Evolutionary conservation across 331 rosid genomes (phyloP).

Genomic region (Quercus lobata): DNA sequence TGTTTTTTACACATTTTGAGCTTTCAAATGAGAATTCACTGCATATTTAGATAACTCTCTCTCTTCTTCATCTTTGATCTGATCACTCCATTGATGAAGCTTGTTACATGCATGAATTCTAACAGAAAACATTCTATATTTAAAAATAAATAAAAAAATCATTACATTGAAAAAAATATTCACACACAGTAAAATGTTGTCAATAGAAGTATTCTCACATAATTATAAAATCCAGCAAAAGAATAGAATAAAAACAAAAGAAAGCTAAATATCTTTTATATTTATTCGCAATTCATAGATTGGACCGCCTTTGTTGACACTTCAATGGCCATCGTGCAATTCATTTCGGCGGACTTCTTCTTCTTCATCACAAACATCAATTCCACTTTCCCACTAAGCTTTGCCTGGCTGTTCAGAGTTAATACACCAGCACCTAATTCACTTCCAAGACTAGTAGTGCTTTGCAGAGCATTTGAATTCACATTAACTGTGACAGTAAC

Average conservation of each 20-base stretch:
- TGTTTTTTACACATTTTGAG: no score
- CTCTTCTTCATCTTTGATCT: no score
- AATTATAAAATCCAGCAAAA: background rate
- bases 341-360: conserved; percentile 29
- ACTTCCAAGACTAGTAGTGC: background rate
- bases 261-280: background rate
- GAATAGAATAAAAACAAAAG: background rate
- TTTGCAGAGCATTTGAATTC: background rate
- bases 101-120: no score
- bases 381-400: conserved; percentile 38
- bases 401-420: conserved; percentile 34
- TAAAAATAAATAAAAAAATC: no score
- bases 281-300: conserved; percentile 19
- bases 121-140: no score
- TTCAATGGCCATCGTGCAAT: conserved; percentile 37
- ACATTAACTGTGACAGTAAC: conserved; percentile 15
- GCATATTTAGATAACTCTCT: no score
- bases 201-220: background rate
- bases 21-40: no score
- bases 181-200: background rate
- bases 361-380: conserved; percentile 34
- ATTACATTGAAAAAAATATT: no score
- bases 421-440: conserved; percentile 24
- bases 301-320: background rate
- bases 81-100: no score